phyloP scores from a whole-genome alignment of 2,329 filamentous ascomycete genomes.

The Colletotrichum horii region DNA sequence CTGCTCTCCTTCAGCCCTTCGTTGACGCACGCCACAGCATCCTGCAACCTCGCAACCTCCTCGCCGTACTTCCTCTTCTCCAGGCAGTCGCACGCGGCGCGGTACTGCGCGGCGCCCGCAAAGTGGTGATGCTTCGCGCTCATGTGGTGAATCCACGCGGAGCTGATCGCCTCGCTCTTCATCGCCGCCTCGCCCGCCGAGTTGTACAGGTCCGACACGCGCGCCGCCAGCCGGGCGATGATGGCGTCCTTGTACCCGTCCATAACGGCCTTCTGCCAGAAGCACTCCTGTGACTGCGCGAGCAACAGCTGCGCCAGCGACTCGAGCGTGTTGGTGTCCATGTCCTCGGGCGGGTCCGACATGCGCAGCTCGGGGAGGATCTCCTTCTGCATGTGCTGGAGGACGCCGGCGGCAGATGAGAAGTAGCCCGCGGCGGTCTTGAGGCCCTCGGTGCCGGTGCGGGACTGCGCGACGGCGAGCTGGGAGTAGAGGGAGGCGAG shows the following conservation, averaged over 20 bases:
- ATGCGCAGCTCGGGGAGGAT: constrained; percentile 83
- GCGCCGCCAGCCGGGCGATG: constrained; percentile 87
- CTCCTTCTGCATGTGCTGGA: constrained; percentile 76
- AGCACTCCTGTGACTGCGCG: constrained; percentile 95
- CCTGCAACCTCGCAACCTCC: constrained; percentile 84
- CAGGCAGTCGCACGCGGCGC: constrained; percentile 87
- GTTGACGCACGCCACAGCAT: constrained; percentile 81
- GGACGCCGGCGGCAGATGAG: constrained; percentile 83
- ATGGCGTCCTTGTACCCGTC: constrained; percentile 91
- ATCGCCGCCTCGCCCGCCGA: constrained; percentile 84
- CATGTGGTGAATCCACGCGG: constrained; percentile 97
- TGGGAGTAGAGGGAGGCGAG: constrained; percentile 93
- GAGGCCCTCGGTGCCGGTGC: constrained; percentile 79
- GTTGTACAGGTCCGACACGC: constrained; percentile 90
- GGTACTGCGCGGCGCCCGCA: constrained; percentile 91
- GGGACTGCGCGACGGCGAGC: constrained; percentile 81
- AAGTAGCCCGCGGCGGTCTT: constrained; percentile 91
- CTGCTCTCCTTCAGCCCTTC: constrained; percentile 86
- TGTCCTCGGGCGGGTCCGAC: constrained; percentile 88
- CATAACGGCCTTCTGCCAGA: constrained; percentile 97
- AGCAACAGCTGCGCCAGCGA: constrained; percentile 84
- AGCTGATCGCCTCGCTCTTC: constrained; percentile 87
- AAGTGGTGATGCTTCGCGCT: constrained; percentile 98
- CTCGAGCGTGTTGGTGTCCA: constrained; percentile 88
- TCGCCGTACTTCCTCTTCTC: constrained; percentile 96